Conservation (phyloP, 192 early-diverging fungal species). For the Anaeromyces robustus region DNA sequence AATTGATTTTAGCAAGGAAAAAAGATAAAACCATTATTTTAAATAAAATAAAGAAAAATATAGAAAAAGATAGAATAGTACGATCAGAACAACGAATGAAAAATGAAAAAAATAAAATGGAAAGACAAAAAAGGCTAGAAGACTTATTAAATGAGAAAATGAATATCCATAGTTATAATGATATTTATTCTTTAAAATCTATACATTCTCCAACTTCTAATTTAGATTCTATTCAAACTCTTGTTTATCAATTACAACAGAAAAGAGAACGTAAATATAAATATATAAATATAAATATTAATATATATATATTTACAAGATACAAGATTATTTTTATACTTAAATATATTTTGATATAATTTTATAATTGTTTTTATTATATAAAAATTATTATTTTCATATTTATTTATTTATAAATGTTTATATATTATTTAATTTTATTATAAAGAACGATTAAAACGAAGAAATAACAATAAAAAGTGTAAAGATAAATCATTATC, state of each 20-base stretch:
- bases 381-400: too few relatives aligned
- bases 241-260: background rate
- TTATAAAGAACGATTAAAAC: background rate
- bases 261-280: background rate
- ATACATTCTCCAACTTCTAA: background rate
- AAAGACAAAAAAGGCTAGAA: background rate
- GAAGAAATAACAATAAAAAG: background rate
- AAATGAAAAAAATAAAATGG: background rate
- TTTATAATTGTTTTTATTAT: too few relatives aligned
- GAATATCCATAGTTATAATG: background rate
- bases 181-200: background rate
- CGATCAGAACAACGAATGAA: background rate
- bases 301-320: too few relatives aligned
- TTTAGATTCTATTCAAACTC: background rate
- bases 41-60: background rate
- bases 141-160: background rate
- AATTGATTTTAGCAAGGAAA: background rate
- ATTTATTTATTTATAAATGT: too few relatives aligned
- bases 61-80: background rate
- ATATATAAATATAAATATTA: background rate
- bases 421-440: too few relatives aligned
- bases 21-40: background rate
- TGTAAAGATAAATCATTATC: background rate
- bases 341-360: too few relatives aligned
- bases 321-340: too few relatives aligned